These are phyloP conservation scores for Penstemon eatonii DNA, from an alignment of 257 asterid genomes.

Conservation along the genomic window DNA sequence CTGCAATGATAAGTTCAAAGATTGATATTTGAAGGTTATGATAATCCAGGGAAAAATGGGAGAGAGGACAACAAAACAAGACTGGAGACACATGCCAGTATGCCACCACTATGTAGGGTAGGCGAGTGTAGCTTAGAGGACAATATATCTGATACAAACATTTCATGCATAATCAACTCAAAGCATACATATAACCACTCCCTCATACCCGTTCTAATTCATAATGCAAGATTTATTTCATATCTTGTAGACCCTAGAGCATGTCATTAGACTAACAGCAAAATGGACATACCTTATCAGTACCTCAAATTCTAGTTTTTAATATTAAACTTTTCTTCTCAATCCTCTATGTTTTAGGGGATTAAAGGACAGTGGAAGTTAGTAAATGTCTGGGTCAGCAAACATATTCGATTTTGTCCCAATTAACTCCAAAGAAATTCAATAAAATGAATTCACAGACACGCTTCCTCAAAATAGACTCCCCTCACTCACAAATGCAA, in stretches of 20 bases:
- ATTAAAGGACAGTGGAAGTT: background rate
- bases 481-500: constrained; percentile 12
- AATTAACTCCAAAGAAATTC: too few relatives aligned
- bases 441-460: background rate
- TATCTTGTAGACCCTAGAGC: too few relatives aligned
- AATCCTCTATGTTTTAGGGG: constrained; percentile 2
- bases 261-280: too few relatives aligned
- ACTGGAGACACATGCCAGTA: background rate
- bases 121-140: constrained; percentile 17
- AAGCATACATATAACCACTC: too few relatives aligned
- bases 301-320: too few relatives aligned
- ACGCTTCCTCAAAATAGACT: constrained; percentile 14
- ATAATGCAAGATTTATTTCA: background rate
- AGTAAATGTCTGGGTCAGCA: background rate
- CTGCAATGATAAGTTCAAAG: constrained; percentile 40
- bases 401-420: constrained; percentile 19
- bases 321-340: too few relatives aligned
- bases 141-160: constrained; percentile 11
- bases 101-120: background rate
- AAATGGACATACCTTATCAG: too few relatives aligned
- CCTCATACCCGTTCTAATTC: background rate
- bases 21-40: background rate
- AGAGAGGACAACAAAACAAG: constrained; percentile 12
- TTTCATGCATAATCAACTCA: too few relatives aligned
- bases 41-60: background rate